Base-by-base conservation (phyloP, 257 asterid genomes). In the Solanum raphanifolium region DNA sequence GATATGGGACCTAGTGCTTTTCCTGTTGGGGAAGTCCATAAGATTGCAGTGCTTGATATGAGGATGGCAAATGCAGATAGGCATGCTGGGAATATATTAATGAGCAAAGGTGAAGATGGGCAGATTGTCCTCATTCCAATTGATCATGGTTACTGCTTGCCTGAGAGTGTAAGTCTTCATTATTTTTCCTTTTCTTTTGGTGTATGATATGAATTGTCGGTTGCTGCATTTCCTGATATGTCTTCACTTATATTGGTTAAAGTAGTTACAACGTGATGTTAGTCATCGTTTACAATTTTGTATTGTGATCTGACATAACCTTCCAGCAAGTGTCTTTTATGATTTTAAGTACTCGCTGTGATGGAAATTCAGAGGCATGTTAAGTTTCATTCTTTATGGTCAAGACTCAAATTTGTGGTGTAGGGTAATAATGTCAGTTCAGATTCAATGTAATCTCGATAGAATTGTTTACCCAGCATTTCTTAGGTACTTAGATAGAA, bases 131-230 rank as follows among this genome's bases (percentile, higher is more conserved):
- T 96, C 76, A 92, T 96, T 89, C 98, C 99, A 25, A 95, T 96
- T 46, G 99, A 96, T 93, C 99, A 96, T 60, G 99, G 99, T 76
- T 96, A 96, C 90, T 96, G 99, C 95, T 94, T 96, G 96, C 98
- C 98, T 62, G 94, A 94, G 84, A 92, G 91, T 83, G 99, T 96
- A 91, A 94, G 99, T 93, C 66, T n/a, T 82, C 25, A 76, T 41
- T 72, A 23, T 62, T 58, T 83, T 83, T 32, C 13, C 31, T 76
- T 4, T 60, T 68, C 20, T 32, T 31, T 7, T 41, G 73, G 58
- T 32, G 68, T 75, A 66, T 62, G 55, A 25, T 68, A 13, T 71
- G 13, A 13, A 52, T 35, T 83, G 65, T 55, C 71, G 38, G 41
- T 34, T 86, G n/a, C 81, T 25, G 41, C 25, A 20, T 34, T 13